Conservation (phyloP, 1,284 basidiomycete genomes). For the Rhodotorula sp. region DNA sequence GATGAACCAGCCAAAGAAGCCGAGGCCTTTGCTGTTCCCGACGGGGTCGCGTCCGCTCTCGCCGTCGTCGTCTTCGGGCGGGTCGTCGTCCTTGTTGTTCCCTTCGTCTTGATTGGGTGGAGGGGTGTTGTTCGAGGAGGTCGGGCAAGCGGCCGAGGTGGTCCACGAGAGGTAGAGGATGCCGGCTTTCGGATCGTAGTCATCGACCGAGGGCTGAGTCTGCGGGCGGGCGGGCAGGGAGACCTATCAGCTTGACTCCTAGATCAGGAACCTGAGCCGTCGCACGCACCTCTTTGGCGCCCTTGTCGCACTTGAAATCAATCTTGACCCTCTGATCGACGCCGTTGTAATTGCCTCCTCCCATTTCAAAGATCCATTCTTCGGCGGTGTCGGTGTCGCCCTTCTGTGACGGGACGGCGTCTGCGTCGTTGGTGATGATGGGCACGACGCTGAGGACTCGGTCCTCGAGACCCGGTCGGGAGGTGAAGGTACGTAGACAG, state of each 20-base stretch:
- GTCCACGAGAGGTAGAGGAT: slow-evolving; percentile 60
- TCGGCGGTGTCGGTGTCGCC: slow-evolving; percentile 6
- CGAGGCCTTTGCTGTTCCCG: slow-evolving; percentile 56
- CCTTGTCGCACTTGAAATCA: slow-evolving; percentile 32
- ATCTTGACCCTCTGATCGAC: slow-evolving; percentile 28
- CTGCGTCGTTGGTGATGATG: slow-evolving; percentile 10
- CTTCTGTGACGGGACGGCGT: background rate
- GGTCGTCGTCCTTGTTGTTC: slow-evolving; percentile 7
- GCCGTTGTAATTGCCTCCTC: slow-evolving; percentile 27
- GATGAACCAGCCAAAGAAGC: slow-evolving; percentile 67
- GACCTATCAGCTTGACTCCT: background rate
- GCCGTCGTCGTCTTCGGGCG: slow-evolving; percentile 45
- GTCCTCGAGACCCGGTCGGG: slow-evolving; percentile 25
- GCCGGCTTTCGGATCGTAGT: slow-evolving; percentile 59
- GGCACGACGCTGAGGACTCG: slow-evolving; percentile 34
- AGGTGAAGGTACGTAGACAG: slow-evolving; percentile 25
- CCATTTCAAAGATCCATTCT: slow-evolving; percentile 29
- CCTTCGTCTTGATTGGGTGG: slow-evolving; percentile 47
- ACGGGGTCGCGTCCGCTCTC: slow-evolving; percentile 40
- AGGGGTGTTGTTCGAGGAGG: slow-evolving; percentile 50
- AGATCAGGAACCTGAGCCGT: no score
- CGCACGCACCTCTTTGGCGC: slow-evolving; percentile 27
- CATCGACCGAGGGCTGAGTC: slow-evolving; percentile 56
- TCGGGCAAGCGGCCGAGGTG: slow-evolving; percentile 44
- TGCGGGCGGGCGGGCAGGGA: background rate